Conservation (phyloP, 2,329 filamentous ascomycete species). For the Aspergillus proliferans region DNA sequence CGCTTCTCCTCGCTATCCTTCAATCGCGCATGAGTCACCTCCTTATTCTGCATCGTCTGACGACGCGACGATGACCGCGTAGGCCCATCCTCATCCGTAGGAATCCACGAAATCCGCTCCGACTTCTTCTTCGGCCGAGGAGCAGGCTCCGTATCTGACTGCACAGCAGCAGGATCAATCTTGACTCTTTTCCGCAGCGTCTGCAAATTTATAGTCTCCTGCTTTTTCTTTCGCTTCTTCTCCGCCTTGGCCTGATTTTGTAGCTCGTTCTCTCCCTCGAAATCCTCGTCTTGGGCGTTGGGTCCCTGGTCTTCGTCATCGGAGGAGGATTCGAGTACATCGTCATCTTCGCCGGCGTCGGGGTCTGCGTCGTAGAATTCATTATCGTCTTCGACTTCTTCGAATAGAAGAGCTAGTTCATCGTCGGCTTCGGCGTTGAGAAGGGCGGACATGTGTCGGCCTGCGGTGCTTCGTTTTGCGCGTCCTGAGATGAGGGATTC, state of each 20-base stretch:
- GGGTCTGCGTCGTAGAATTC: slow-evolving; percentile 34
- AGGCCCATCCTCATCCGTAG: slow-evolving; percentile 56
- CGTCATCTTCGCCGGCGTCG: slow-evolving; percentile 56
- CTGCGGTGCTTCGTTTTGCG: slow-evolving; percentile 71
- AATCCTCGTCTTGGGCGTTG: slow-evolving; percentile 53
- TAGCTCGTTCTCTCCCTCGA: slow-evolving; percentile 82
- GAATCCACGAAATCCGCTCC: slow-evolving; percentile 64
- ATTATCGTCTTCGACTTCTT: slow-evolving; percentile 56
- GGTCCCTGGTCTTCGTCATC: slow-evolving; percentile 71
- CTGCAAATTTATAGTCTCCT: slow-evolving; percentile 54
- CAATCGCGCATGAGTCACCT: slow-evolving; percentile 45
- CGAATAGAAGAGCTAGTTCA: slow-evolving; percentile 56
- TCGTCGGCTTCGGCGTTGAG: slow-evolving; percentile 69
- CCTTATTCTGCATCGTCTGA: slow-evolving; percentile 61
- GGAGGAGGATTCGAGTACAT: slow-evolving; percentile 80
- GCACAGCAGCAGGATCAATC: slow-evolving; percentile 52
- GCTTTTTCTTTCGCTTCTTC: slow-evolving; percentile 76
- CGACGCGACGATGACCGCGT: slow-evolving; percentile 56
- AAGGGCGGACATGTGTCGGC: slow-evolving; percentile 74
- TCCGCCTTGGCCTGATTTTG: slow-evolving; percentile 68
- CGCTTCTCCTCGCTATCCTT: slow-evolving; percentile 46
- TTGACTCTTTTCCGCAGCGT: slow-evolving; percentile 64
- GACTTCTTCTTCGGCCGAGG: slow-evolving; percentile 60
- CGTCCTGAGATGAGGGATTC: slow-evolving; percentile 43
- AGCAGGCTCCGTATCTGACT: slow-evolving; percentile 25